Evolutionary conservation across 495 filamentous ascomycete species (phyloP), one percentile per base, ranked within the genome.

Genomic region (Podospora sp.): DNA sequence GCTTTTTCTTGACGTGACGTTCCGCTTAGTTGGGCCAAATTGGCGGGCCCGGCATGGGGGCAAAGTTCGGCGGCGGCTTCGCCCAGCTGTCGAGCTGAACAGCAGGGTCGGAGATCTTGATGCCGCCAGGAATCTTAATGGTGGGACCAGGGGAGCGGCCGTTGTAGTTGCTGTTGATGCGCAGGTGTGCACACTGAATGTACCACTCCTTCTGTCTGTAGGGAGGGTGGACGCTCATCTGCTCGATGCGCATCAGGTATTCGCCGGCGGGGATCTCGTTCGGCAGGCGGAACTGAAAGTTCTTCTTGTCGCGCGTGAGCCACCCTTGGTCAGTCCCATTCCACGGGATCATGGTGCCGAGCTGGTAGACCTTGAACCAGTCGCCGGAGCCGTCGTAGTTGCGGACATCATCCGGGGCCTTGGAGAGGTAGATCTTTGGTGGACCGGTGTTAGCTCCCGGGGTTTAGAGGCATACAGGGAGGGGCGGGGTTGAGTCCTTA

Each of bases 161-260:
- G 35, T 63, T 71, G 35, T 68, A 68, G 65, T 58, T 65, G 62
- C 69, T 68, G 24, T 76, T 75, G 56, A 83, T 75, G 33, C 80
- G 78, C 70, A 83, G 77, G 59, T 83, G 81, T 6, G 80, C 80
- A 62, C 79, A 83, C 73, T 82, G 78, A 73, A 81, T 74, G 75
- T 84, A 87, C 51, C 85, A 79, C 74, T 86, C 83, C 27, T 82
- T 82, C 7, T 81, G 77, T 18, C 77, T 69, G 6, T 68, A 56
- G 7, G 75, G 71, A 56, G 60, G 77, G 66, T 87, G 84, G 6
- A 86, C 73, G 0, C 79, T 83, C 65, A 87, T 84, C 67, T 85
- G 75, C 70, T 86, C 84, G n/a, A 80, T 79, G n/a, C 84, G 81
- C 35, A 86, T 76, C 0, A 87, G 77, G 66, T 84, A 84, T 57